Conservation (phyloP, 805 yeast species). For the Schwanniomyces pseudopolymorphus region DNA sequence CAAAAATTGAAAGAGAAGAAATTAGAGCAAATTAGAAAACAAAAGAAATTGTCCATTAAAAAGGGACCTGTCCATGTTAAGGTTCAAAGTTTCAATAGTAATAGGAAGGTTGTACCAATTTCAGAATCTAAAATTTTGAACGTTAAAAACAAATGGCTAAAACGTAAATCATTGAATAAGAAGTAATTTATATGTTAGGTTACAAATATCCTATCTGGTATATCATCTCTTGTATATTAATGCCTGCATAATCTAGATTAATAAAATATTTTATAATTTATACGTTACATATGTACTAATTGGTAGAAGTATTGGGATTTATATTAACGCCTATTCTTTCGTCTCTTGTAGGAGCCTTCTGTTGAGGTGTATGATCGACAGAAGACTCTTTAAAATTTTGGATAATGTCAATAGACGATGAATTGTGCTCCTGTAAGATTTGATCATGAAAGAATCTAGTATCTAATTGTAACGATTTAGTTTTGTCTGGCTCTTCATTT, state of each 20-base stretch:
- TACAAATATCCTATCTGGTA: neutral
- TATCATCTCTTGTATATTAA: slow-evolving; percentile 1
- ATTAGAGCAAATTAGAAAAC: slow-evolving; percentile 23
- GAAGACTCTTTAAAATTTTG: slow-evolving; percentile 70
- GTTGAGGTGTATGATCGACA: neutral
- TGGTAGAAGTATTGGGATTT: slow-evolving; percentile 2
- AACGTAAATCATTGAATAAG: slow-evolving; percentile 36
- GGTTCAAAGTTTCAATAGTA: slow-evolving; percentile 23
- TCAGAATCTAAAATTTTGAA: slow-evolving; percentile 33
- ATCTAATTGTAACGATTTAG: slow-evolving; percentile 3
- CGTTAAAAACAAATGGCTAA: slow-evolving; percentile 39
- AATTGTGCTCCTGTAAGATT: slow-evolving; percentile 13
- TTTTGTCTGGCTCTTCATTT: slow-evolving; percentile 1
- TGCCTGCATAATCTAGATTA: slow-evolving; percentile 1
- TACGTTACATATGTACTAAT: neutral
- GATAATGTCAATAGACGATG: slow-evolving; percentile 29
- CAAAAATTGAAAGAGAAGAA: slow-evolving; percentile 36
- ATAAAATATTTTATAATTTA: neutral
- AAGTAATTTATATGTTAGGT: slow-evolving; percentile 16
- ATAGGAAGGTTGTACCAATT: slow-evolving; percentile 30
- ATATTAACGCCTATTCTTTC: slow-evolving; percentile 22
- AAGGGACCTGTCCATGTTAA: slow-evolving; percentile 43
- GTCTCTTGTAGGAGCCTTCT: slow-evolving; percentile 10
- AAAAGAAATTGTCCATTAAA: slow-evolving; percentile 23
- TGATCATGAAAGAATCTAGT: slow-evolving; percentile 9